Base-by-base conservation (phyloP, 2,329 filamentous ascomycete species). In the Amesomyces nigricolor region DNA sequence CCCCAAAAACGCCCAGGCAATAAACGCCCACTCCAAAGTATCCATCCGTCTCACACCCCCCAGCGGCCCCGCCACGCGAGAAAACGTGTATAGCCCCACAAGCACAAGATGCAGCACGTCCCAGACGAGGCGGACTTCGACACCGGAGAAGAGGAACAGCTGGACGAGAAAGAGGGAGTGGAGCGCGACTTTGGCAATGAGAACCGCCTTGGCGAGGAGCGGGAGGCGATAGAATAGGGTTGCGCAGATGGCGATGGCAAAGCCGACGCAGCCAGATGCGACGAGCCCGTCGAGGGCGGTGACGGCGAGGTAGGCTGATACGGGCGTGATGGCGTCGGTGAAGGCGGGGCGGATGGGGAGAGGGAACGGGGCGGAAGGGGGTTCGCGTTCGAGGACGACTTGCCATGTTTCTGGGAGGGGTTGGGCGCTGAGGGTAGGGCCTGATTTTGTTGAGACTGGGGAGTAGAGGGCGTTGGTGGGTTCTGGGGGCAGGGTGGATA, bases 211-310 rank as follows among this genome's bases (percentile, higher is more conserved):
- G 13, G 61, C 58, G 11, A 63, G 51, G 11, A 49, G 22, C 1
- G 53, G 22, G 14, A 63, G 47, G 8, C 35, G 35, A 16, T 26
- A 10, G 45, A 62, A 61, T 30, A 56, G 51, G 16, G 57, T 63
- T 2, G 54, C 58, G 39, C 58, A 59, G 40, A 63, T 56, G 3
- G 58, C 61, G 38, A 63, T 60, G 14, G 50, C 55, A 2, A 63
- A 54, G 16, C 60, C 60, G 16, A 62, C 60, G 40, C 54, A 62
- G 13, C 58, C 58, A 3, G 52, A 56, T 0, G 61, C 60, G 2
- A 63, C 58, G 16, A 63, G 58, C 1, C 61, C 61, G 40, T 63
- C 61, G 42, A 63, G 44, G 16, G 61, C 61, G 7, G 61, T 63
- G 10, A 63, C 35, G 8, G 54, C 35, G 8, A 63, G 54, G 32